Base-by-base conservation (phyloP, 345 rosid genomes). In the Sisymbrium altissimum region DNA sequence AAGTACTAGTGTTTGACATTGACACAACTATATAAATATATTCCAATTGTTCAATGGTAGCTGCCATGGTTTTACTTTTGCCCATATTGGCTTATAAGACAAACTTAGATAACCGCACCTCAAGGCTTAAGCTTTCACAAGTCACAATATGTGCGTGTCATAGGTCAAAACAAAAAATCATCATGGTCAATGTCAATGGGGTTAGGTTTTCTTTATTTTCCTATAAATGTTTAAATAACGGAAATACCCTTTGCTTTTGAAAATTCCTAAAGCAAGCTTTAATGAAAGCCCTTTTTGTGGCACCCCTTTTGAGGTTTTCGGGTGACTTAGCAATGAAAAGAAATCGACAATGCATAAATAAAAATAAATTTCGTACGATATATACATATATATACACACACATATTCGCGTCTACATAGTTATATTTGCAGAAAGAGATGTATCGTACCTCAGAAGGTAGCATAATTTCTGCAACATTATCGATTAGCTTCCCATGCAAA, bases 401-500 rank as follows among this genome's bases (percentile, higher is more conserved):
- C 29, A 17, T 17, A 36, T 45, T 53, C 3, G n/a, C 15, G 8
- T 56, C 55, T 63, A 36, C 35, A 62, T 50, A 60, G 72, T 32
- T 75, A 68, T 18, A 40, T 44, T 70, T 76, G 65, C 32, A 75
- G 79, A 68, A 60, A 68, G 60, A 63, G 59, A 69, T 62, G 58
- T 19, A 69, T 43, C 65, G 83, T 88, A 95, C 99, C 98, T 92
- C 87, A 78, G 87, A 77, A 76, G 97, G 83, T 17, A 81, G 81
- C 57, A 87, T 73, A 72, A 71, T 86, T 81, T 77, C 88, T 71
- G 74, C 70, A 64, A 86, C 83, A 27, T 71, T 71, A 76, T 89
- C 88, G 83, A 86, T 86, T 66, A 83, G 63, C 80, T 84, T 90
- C 73, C 84, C 92, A 86, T 88, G 89, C 88, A 95, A 78, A 94